A percentile compares a stretch with the other conserved stretches of the same genome.
Conservation (phyloP, 2,329 filamentous ascomycete genomes). For the Gliomastix tumulicola region DNA sequence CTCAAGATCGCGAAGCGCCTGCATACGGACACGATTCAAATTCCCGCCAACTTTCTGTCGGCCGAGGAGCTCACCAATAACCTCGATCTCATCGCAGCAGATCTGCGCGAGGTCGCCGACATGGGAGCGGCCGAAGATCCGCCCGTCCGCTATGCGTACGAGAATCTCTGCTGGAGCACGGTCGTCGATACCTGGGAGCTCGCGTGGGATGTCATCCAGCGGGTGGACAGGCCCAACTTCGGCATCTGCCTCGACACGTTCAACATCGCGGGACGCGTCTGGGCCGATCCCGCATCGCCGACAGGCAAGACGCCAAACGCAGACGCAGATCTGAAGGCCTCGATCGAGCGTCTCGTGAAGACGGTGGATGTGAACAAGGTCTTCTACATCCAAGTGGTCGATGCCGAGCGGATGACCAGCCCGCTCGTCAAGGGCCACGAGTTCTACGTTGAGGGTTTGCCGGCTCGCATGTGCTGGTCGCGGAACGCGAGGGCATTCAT, state of each 20-base stretch:
- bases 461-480: constrained; percentile 5
- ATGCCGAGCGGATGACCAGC: constrained; percentile 55
- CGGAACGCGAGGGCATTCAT: constrained; percentile 37
- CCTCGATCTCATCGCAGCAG: constrained; percentile 48
- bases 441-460: constrained; percentile 8
- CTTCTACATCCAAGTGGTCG: constrained; percentile 72
- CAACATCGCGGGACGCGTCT: constrained; percentile 67
- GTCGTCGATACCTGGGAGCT: constrained; percentile 64
- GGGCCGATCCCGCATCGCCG: constrained; percentile 55
- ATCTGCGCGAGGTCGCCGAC: constrained; percentile 60
- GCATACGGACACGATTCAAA: constrained; percentile 64
- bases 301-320: constrained; percentile 46
- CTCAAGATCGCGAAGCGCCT: constrained; percentile 58
- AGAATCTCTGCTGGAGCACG: constrained; percentile 67
- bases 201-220: constrained; percentile 60
- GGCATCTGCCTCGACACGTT: constrained; percentile 74
- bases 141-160: constrained; percentile 63
- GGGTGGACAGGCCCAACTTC: constrained; percentile 64
- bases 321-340: constrained; percentile 44
- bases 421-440: constrained; percentile 41
- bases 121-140: constrained; percentile 51
- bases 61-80: constrained; percentile 34
- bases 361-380: constrained; percentile 55
- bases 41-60: constrained; percentile 60
- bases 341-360: constrained; percentile 49